Conservation (phyloP, 179 eudicot genomes). For the Kewa caespitosa region DNA sequence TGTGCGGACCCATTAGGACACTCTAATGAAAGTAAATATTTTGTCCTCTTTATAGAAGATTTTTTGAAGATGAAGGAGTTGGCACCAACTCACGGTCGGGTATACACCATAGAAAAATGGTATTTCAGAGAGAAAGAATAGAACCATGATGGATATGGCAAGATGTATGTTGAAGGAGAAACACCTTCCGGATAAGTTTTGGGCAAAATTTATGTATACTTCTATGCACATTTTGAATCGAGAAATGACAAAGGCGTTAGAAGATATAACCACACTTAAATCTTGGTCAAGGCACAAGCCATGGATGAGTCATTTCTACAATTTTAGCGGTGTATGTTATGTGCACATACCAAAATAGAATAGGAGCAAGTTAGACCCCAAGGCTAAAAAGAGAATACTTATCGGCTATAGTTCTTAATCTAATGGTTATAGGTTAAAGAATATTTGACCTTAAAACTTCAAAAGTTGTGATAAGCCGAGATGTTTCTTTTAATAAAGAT, state of each 20-base stretch:
- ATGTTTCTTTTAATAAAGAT: neutral
- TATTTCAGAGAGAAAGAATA: too few relatives aligned
- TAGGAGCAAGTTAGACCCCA: neutral
- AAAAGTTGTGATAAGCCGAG: neutral
- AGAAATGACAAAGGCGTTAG: neutral
- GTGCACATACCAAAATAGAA: neutral
- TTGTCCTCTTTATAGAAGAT: too few relatives aligned
- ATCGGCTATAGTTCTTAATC: neutral
- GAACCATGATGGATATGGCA: too few relatives aligned
- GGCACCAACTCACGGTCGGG: too few relatives aligned
- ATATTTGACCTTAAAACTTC: neutral
- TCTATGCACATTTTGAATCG: too few relatives aligned
- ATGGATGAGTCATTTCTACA: slow-evolving; percentile 2
- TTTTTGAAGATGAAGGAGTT: too few relatives aligned
- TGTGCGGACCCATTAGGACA: too few relatives aligned
- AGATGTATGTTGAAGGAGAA: too few relatives aligned
- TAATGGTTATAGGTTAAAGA: neutral
- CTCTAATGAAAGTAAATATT: too few relatives aligned
- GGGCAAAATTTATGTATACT: slow-evolving; percentile 18
- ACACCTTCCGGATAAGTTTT: too few relatives aligned
- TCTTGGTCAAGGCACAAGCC: too few relatives aligned
- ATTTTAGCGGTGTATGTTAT: neutral
- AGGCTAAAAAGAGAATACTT: neutral
- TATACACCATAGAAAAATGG: slow-evolving; percentile 7
- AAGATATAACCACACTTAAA: too few relatives aligned